phyloP scores from a whole-genome alignment of 164 flowering plant species.

The Akebia trifoliata region DNA sequence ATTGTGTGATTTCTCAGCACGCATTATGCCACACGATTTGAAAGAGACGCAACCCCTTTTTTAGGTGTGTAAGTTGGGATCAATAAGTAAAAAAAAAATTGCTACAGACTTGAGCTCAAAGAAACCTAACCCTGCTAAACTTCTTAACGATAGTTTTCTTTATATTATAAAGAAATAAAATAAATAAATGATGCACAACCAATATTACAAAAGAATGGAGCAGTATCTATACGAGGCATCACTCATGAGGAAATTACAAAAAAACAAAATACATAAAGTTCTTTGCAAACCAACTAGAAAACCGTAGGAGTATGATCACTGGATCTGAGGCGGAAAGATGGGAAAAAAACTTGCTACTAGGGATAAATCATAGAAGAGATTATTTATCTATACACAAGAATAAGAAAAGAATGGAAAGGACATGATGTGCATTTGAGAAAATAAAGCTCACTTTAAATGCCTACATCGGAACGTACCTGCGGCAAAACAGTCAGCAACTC shows the following conservation, averaged over 20 bases:
- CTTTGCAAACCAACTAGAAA: not conserved
- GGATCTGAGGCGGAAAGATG: no score
- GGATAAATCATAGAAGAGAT: no score
- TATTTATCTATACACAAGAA: not conserved
- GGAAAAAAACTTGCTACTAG: no score
- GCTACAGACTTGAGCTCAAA: no score
- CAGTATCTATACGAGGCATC: no score
- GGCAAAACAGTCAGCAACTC: slow-evolving; percentile 93
- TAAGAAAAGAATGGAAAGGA: not conserved
- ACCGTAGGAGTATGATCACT: not conserved
- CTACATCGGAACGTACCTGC: slow-evolving; percentile 45
- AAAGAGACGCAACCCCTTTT: not conserved
- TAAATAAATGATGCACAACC: no score
- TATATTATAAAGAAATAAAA: no score
- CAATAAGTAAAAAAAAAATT: no score
- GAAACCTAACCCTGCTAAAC: no score
- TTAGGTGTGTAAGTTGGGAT: not conserved
- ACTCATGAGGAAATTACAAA: not conserved
- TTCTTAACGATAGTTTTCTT: no score
- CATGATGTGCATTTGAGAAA: not conserved
- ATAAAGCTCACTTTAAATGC: not conserved
- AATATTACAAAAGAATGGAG: no score
- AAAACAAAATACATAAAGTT: not conserved
- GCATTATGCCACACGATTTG: not conserved
- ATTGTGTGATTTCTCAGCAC: not conserved